Evolutionary conservation across 805 yeast genomes (phyloP), one percentile per base, ranked within the genome.

Genomic region (Candida chilensis): DNA sequence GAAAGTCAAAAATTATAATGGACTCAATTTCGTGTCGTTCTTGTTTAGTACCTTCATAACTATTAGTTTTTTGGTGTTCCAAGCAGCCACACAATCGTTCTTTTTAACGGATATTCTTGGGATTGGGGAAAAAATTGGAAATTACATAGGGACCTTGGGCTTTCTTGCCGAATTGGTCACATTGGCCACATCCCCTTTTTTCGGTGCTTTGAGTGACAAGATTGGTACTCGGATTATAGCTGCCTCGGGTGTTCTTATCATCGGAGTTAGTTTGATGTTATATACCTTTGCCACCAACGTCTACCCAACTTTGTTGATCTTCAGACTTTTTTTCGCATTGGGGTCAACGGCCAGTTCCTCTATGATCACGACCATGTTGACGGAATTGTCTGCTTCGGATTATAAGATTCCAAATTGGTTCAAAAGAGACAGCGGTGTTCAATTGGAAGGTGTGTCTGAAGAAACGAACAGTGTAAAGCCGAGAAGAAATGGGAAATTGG

Each of bases 131-230:
- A 42, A 41, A 11, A 48, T 48, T 34, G 76, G 76, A 9, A 54
- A 60, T 22, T 62, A 61, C 31, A 63, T 67, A 17, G 74, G 76
- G 1, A 51, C 63, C 2, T 43, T 71, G 18, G 72, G 74, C 1
- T 66, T 75, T 25, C 67, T 64, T 12, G 87, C 79, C 45, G 87
- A 80, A 45, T 34, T 78, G 7, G 51, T 72, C 0, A 60, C 74
- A 4, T 66, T 79, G 30, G 28, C 61, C 0, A 40, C 64, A 12
- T 67, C 81, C 9, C 87, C 88, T 0, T 49, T 78, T 15, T 52
- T 78, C 37, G 90, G 88, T 3, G 69, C 79, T 0, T 42, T 74
- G 17, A 64, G 74, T 38, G 88, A 80, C 43, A 65, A 67, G 39
- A 50, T 77, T 29, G 86, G 86, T 4, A 59, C 85, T 2, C 64